Evolutionary conservation across 805 yeast species (phyloP).

Genomic region (Nadsonia fulvescens): DNA sequence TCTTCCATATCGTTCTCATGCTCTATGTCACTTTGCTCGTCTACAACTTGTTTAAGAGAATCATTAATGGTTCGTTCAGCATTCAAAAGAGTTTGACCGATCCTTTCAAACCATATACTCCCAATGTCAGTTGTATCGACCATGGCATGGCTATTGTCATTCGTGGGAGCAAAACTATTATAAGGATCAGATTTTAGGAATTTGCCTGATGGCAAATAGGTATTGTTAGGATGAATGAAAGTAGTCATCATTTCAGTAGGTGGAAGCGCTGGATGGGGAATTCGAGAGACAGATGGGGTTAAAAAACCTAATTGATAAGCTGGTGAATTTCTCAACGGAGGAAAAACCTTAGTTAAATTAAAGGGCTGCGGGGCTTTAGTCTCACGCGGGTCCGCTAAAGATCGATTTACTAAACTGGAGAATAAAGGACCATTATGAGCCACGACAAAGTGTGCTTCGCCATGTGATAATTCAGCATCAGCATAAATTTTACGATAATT

Average conservation of each 20-base stretch:
- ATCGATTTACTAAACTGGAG: slow-evolving; percentile 50
- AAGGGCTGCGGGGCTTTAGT: slow-evolving; percentile 52
- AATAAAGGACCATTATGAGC: slow-evolving; percentile 64
- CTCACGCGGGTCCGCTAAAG: slow-evolving; percentile 59
- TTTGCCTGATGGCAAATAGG: slow-evolving; percentile 39
- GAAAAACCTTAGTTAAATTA: slow-evolving; percentile 47
- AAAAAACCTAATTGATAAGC: slow-evolving; percentile 28
- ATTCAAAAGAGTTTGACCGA: slow-evolving; percentile 7
- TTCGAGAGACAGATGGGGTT: slow-evolving; percentile 26
- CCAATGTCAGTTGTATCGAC: slow-evolving; percentile 23
- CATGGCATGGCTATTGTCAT: slow-evolving; percentile 41
- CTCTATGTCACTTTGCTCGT: slow-evolving; percentile 8
- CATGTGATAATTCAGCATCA: slow-evolving; percentile 70
- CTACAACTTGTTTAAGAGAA: slow-evolving; percentile 7
- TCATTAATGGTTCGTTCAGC: slow-evolving; percentile 1
- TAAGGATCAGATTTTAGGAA: slow-evolving; percentile 41
- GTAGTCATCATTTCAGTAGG: slow-evolving; percentile 32
- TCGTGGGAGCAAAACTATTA: slow-evolving; percentile 46
- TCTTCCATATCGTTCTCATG: slow-evolving; percentile 8
- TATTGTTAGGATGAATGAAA: slow-evolving; percentile 20
- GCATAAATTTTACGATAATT: slow-evolving; percentile 24
- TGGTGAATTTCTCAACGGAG: slow-evolving; percentile 23
- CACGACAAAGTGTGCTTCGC: slow-evolving; percentile 49
- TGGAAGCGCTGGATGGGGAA: slow-evolving; percentile 32
- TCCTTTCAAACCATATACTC: slow-evolving; percentile 19